Evolutionary conservation across 2,329 filamentous ascomycete genomes (phyloP), one percentile per base, ranked within the genome.

Genomic region (Cordyceps militaris): DNA sequence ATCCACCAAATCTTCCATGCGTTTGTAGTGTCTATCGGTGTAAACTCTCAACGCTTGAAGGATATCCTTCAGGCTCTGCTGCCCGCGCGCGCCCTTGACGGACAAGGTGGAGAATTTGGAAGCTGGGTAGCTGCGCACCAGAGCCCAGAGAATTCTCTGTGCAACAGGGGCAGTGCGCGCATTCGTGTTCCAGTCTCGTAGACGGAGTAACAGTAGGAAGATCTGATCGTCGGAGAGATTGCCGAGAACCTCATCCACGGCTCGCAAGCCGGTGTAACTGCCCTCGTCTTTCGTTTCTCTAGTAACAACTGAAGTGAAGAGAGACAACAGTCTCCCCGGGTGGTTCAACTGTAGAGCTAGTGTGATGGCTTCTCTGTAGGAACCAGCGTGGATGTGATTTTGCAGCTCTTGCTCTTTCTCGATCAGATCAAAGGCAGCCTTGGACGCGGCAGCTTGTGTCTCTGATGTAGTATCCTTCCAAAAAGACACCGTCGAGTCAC

Each of bases 101-200:
- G 84, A 86, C 57, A 96, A 71, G 60, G 81, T 84, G 1, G 91
- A 86, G 58, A 97, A 83, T 58, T 87, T 84, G 50, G 84, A 83
- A 2, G 89, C 88, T 1, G 91, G 88, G 66, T 96, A 96, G 59
- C 85, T 88, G 63, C 85, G 84, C 53, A 96, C 84, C 8, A 99
- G 69, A 1, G 88, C 84, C 76, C 85, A 88, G 8, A 99, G 75
- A 14, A 99, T 86, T 34, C 87, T 84, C 73, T 99, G 94, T 1
- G 94, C 89, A 1, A 97, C 85, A 5, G 86, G 82, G 1, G 91
- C 87, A 3, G 91, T 96, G 61, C 90, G 82, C 0, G 91, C 91
- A 65, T 97, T 97, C 4, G 94, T 96, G 70, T 99, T 99, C 94
- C 94, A 99, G 73, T 99, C 94, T 47, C 95, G 82, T 46, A 97